A percentile compares a stretch with the other conserved stretches of the same genome.
Conservation (phyloP, 1,139 yeast species). For the Taphrina wiesneri region DNA sequence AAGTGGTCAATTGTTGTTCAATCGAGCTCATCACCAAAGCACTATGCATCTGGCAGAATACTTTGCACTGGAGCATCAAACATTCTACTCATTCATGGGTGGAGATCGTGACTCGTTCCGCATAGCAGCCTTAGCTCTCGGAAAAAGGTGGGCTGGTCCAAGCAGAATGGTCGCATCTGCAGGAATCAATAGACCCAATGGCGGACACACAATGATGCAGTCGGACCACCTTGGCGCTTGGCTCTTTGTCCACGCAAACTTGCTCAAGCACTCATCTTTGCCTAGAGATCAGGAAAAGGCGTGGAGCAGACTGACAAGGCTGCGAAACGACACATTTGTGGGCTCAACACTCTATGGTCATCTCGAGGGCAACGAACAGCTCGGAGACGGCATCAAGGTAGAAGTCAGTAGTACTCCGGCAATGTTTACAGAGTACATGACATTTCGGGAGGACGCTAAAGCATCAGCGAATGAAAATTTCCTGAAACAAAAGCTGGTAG, state of each 20-base stretch:
- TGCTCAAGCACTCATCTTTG: constrained; percentile 21
- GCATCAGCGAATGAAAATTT: neutral
- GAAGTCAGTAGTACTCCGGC: neutral
- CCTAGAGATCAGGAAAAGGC: constrained; percentile 15
- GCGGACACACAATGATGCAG: constrained; percentile 30
- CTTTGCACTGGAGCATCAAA: constrained; percentile 22
- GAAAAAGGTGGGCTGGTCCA: constrained; percentile 16
- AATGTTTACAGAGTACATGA: constrained; percentile 16
- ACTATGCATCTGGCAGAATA: constrained; percentile 27
- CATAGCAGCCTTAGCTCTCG: constrained; percentile 12
- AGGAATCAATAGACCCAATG: constrained; percentile 4
- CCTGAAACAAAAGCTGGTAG: neutral
- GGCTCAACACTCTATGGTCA: neutral
- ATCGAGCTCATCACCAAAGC: constrained; percentile 7
- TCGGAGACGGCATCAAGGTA: constrained; percentile 12
- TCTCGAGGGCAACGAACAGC: constrained; percentile 5
- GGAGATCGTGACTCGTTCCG: constrained; percentile 32
- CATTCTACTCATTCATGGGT: constrained; percentile 14
- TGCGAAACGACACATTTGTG: constrained; percentile 2
- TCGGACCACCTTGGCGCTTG: constrained; percentile 24
- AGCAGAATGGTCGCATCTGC: constrained; percentile 18
- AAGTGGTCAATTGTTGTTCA: constrained; percentile 19
- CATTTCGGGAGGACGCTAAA: constrained; percentile 7
- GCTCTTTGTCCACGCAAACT: constrained; percentile 29
- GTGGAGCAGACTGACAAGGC: neutral